Percentiles rank a stretch among this genome's conserved stretches.
phyloP scores from a whole-genome alignment of 2,329 filamentous ascomycete species.

The Fusarium verrucosum region DNA sequence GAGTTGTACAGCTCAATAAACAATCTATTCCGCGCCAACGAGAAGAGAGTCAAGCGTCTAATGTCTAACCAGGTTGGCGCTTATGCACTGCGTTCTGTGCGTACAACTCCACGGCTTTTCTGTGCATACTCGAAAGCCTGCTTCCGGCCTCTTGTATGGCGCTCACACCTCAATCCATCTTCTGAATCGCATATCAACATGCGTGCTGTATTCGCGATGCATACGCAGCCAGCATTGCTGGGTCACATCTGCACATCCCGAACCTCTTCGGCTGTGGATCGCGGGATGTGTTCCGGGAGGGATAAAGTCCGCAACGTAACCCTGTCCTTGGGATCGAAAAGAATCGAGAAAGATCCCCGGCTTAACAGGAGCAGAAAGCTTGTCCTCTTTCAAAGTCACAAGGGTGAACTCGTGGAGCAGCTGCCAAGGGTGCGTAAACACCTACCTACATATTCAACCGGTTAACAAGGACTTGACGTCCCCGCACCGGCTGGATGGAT shows the following conservation, averaged over 20 bases:
- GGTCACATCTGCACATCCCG: slow-evolving; percentile 6
- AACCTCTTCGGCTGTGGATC: slow-evolving; percentile 12
- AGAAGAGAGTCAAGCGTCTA: slow-evolving; percentile 10
- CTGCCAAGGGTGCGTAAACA: slow-evolving; percentile 5
- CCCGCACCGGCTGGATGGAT: slow-evolving; percentile 39
- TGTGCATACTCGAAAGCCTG: background rate
- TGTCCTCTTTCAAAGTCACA: background rate
- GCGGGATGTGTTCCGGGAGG: slow-evolving; percentile 22
- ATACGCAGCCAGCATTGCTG: slow-evolving; percentile 3
- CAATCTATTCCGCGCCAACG: slow-evolving; percentile 35
- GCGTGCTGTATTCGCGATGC: background rate
- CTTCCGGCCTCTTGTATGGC: background rate
- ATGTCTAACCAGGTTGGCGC: slow-evolving; percentile 36
- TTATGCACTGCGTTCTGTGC: slow-evolving; percentile 39
- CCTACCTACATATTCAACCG: slow-evolving; percentile 20
- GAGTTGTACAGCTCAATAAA: slow-evolving; percentile 14
- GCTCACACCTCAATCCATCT: background rate
- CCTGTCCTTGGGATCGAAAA: slow-evolving; percentile 18
- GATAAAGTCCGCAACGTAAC: slow-evolving; percentile 10
- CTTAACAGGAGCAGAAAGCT: slow-evolving; percentile 27
- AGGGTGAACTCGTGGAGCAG: slow-evolving; percentile 32
- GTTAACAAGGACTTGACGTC: slow-evolving; percentile 21
- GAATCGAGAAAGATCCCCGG: slow-evolving; percentile 33
- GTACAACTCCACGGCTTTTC: slow-evolving; percentile 1
- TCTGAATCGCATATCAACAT: background rate